A percentile compares a stretch with the other conserved stretches of the same genome.
Conservation (phyloP, 2,329 filamentous ascomycete genomes). For the Microthyrium microscopicum region DNA sequence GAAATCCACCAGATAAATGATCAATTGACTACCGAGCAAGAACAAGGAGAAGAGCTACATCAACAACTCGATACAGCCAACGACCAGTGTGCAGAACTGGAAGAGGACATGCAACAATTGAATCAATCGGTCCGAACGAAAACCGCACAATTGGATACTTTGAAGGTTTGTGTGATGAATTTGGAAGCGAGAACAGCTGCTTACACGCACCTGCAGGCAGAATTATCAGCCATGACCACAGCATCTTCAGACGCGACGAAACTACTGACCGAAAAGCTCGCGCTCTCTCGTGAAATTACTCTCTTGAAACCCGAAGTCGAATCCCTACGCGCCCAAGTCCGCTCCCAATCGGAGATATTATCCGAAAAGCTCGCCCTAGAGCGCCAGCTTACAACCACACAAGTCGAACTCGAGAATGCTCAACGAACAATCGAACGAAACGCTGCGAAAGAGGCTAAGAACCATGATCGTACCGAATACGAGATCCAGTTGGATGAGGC, state of each 20-base stretch:
- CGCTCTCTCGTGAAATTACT: constrained; percentile 42
- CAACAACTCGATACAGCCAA: constrained; percentile 31
- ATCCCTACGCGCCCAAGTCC: constrained; percentile 40
- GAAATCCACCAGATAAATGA: constrained; percentile 54
- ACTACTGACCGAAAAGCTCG: constrained; percentile 47
- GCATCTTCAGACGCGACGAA: constrained; percentile 45
- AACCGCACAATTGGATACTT: constrained; percentile 36
- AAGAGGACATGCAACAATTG: constrained; percentile 25
- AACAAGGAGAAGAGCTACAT: constrained; percentile 40
- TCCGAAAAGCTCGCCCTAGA: constrained; percentile 68
- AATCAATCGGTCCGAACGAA: constrained; percentile 35
- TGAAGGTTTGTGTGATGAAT: constrained; percentile 30
- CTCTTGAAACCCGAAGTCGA: constrained; percentile 44
- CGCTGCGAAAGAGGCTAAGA: constrained; percentile 30
- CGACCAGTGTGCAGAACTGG: constrained; percentile 30
- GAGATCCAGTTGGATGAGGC: constrained; percentile 26
- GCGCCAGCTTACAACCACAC: constrained; percentile 57
- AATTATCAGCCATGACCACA: constrained; percentile 51
- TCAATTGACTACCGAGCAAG: constrained; percentile 42
- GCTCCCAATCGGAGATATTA: constrained; percentile 49
- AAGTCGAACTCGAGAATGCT: constrained; percentile 71
- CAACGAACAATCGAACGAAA: constrained; percentile 50
- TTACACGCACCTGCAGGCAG: constrained; percentile 34
- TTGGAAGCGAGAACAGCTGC: constrained; percentile 3
- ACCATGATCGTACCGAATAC: constrained; percentile 30